Conservation (phyloP, 1,139 yeast genomes). For the Lodderomyces theae region DNA sequence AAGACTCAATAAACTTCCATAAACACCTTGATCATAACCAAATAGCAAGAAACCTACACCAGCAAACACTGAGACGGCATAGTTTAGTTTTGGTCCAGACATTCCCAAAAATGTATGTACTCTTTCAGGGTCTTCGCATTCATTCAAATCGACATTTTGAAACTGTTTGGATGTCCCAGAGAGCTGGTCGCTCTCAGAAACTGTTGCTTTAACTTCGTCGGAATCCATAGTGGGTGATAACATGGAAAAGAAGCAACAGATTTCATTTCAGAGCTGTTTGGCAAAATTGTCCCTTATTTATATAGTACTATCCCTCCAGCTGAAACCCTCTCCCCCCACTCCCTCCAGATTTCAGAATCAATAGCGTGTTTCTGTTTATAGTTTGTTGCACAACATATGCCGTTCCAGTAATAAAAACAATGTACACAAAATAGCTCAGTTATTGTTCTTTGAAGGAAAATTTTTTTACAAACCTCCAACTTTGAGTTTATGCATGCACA, state of each 20-base stretch:
- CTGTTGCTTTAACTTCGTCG: slow-evolving; percentile 3
- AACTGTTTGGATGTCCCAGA: background rate
- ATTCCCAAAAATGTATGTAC: slow-evolving; percentile 24
- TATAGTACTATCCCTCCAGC: too few species aligned
- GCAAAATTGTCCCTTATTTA: background rate
- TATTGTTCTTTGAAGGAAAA: background rate
- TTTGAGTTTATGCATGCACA: background rate
- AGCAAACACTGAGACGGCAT: slow-evolving; percentile 27
- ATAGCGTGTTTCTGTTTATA: background rate
- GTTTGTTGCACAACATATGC: background rate
- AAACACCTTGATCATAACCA: slow-evolving; percentile 53
- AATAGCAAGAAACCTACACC: slow-evolving; percentile 34
- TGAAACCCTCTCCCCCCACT: too few species aligned
- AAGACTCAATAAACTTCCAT: slow-evolving; percentile 45
- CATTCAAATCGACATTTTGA: background rate
- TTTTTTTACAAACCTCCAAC: background rate
- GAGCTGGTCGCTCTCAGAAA: background rate
- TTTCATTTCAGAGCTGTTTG: background rate
- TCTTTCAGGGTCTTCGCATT: slow-evolving; percentile 4
- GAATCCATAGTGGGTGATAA: background rate
- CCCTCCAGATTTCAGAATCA: too few species aligned
- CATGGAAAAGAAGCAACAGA: background rate
- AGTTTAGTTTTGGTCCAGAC: slow-evolving; percentile 25
- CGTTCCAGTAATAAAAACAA: background rate
- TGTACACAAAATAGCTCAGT: background rate